phyloP scores from a whole-genome alignment of 345 rosid genomes.

The Gossypium australe region DNA sequence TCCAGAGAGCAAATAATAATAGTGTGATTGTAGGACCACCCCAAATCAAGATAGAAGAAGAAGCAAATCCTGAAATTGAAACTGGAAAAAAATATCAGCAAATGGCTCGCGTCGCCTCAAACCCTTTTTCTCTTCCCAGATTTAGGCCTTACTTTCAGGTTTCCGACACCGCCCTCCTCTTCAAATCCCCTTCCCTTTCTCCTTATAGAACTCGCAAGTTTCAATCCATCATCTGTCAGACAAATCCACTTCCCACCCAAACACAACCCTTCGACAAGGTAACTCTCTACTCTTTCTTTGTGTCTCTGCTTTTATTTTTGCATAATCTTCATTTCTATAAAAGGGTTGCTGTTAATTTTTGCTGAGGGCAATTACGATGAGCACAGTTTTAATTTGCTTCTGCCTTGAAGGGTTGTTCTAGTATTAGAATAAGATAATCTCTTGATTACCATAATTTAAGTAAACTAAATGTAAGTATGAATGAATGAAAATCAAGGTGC shows the following conservation, averaged over 20 bases:
- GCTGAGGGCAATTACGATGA: background rate
- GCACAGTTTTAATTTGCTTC: background rate
- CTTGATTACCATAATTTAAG: background rate
- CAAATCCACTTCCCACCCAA: constrained; percentile 31
- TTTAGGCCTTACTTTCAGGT: constrained; percentile 26
- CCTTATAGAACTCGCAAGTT: constrained; percentile 18
- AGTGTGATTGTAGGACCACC: background rate
- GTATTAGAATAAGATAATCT: background rate
- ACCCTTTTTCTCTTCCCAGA: constrained; percentile 33
- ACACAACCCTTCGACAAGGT: constrained; percentile 8
- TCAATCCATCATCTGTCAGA: constrained; percentile 35
- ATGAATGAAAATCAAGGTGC: background rate
- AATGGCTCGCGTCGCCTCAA: constrained; percentile 18
- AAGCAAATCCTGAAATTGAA: background rate
- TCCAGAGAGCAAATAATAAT: too few species aligned
- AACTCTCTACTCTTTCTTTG: background rate
- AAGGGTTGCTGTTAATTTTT: background rate
- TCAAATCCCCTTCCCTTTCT: constrained; percentile 10
- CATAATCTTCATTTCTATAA: background rate
- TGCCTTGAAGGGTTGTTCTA: background rate
- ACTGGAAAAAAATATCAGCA: background rate
- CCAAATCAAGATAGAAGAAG: background rate
- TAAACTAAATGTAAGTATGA: background rate
- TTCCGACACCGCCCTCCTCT: constrained; percentile 3
- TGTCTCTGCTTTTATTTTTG: background rate